Evolutionary conservation across 352 stramenopile species (phyloP).

Genomic region (Globisporangium heterothallicum): DNA sequence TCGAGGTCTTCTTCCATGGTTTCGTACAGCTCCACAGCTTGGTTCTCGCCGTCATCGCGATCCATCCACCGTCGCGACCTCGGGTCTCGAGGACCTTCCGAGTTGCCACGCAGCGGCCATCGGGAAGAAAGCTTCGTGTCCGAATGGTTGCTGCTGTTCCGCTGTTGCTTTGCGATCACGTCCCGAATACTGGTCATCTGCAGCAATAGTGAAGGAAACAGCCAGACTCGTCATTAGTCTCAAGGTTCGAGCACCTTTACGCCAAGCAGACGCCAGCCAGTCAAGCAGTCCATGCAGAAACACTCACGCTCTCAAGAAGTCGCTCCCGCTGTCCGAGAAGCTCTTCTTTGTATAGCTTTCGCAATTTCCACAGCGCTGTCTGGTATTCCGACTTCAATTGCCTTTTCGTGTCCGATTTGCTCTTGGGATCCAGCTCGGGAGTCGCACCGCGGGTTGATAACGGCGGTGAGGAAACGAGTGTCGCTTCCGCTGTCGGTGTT

Average conservation of each 20-base stretch:
- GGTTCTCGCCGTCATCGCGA: slow-evolving; percentile 8
- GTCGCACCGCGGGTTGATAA: background rate
- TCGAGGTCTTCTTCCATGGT: slow-evolving; percentile 52
- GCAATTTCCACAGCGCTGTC: slow-evolving; percentile 45
- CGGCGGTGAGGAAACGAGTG: background rate
- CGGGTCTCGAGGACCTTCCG: background rate
- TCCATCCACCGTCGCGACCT: background rate
- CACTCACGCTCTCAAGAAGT: slow-evolving; percentile 25
- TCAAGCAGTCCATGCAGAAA: background rate
- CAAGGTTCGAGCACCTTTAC: no score
- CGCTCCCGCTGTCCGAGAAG: slow-evolving; percentile 38
- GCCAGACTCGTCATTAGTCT: background rate
- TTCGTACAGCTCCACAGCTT: slow-evolving; percentile 31
- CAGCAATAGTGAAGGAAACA: background rate
- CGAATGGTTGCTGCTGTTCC: background rate
- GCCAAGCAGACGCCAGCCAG: background rate
- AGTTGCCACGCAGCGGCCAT: background rate
- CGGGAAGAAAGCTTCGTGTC: background rate
- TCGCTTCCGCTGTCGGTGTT: no score
- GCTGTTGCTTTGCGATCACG: slow-evolving; percentile 20
- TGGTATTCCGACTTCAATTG: slow-evolving; percentile 28
- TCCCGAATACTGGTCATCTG: slow-evolving; percentile 24
- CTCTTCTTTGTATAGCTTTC: slow-evolving; percentile 57
- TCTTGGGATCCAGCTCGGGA: background rate
- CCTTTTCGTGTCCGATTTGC: background rate